Conservation (phyloP, 2,329 filamentous ascomycete species). For the Emergomyces africanus region DNA sequence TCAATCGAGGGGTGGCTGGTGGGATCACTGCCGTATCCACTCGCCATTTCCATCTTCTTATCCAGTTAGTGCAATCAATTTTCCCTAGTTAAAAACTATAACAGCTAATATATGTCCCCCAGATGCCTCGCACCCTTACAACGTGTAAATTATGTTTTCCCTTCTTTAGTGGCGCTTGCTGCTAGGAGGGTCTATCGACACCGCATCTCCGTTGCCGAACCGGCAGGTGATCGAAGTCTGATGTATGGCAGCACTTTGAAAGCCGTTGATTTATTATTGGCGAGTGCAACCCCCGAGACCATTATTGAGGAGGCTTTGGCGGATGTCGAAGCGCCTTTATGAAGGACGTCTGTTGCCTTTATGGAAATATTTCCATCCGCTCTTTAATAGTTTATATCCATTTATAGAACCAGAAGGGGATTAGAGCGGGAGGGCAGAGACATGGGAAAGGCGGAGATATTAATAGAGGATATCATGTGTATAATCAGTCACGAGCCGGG, state of each 20-base stretch:
- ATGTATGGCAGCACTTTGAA: slow-evolving; percentile 78
- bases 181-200: slow-evolving; percentile 80
- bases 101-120: slow-evolving; percentile 14
- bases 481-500: background rate
- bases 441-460: background rate
- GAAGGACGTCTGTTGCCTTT: slow-evolving; percentile 7
- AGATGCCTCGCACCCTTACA: slow-evolving; percentile 70
- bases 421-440: background rate
- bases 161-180: slow-evolving; percentile 70
- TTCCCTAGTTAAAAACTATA: background rate
- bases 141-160: slow-evolving; percentile 65
- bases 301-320: slow-evolving; percentile 48
- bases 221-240: slow-evolving; percentile 69
- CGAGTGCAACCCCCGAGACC: slow-evolving; percentile 42
- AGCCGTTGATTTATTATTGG: slow-evolving; percentile 55
- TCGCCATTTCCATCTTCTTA: slow-evolving; percentile 57
- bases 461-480: background rate
- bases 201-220: slow-evolving; percentile 56
- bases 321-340: slow-evolving; percentile 44
- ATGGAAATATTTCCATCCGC: background rate
- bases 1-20: slow-evolving; percentile 71
- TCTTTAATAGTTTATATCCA: background rate
- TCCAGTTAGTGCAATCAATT: slow-evolving; percentile 35
- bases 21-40: slow-evolving; percentile 70
- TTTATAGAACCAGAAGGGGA: background rate